Base-by-base conservation (phyloP, 495 filamentous ascomycete genomes). In the Neurospora sp. region DNA sequence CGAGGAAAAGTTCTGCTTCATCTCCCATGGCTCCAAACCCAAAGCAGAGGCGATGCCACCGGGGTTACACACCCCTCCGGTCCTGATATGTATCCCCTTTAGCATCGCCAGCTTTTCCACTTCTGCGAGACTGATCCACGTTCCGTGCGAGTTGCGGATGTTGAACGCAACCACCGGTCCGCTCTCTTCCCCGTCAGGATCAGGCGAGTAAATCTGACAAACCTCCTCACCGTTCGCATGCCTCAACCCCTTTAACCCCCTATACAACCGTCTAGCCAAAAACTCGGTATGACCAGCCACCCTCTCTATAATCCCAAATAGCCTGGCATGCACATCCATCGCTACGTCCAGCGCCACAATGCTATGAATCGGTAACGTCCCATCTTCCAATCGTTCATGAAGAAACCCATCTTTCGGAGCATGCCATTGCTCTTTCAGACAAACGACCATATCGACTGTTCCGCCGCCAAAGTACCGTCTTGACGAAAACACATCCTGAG, bases 401-500 rank as follows among this genome's bases (percentile, higher is more conserved):
- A 95, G 84, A n/a, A 86, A 87, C 8, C 89, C 85, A 31, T 84
- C 82, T 77, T 95, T 96, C 70, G 88, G 86, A 1, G 88, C 90
- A 84, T 95, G 91, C 90, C 92, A 96, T 71, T 87, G 85, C 74
- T 90, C 89, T 74, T 84, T 88, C 35, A 84, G 77, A 65, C 83
- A 89, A 14, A 86, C 77, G 16, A 89, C 85, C 87, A 96, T 91
- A 74, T 97, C 94, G 1, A 97, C 94, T 1, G 95, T 98, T 7
- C 95, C 95, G n/a, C 95, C 95, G 3, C 95, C 95, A 79, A 98
- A 98, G 77, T 95, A 98, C 75, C 82, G 87, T 59, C 93, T 88
- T 35, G 85, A 83, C 45, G 83, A 80, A 53, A 97, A 88, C 1
- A 91, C 83, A 31, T 82, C 77, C 1, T 85, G 88, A n/a, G 91